A percentile compares a stretch with the other conserved stretches of the same genome.
Evolutionary conservation across 1,284 basidiomycete genomes (phyloP).

Genomic region (Leucoagaricus sp.): DNA sequence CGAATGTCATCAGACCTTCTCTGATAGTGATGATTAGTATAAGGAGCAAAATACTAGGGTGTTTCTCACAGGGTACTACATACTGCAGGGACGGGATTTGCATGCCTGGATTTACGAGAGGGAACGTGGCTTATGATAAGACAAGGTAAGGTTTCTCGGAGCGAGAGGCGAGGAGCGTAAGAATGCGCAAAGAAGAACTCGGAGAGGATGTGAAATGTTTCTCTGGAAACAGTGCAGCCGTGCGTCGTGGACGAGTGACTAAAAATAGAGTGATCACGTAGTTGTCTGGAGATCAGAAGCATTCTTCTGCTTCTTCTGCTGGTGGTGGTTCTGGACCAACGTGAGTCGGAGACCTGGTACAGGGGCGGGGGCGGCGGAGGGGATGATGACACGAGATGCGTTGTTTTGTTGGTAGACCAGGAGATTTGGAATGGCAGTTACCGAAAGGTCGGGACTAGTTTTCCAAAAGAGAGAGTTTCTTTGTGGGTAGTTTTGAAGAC

Average conservation of each 20-base stretch:
- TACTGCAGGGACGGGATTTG: background rate
- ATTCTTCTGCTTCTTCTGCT: background rate
- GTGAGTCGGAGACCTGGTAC: background rate
- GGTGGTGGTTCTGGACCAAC: too few relatives aligned
- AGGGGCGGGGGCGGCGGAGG: background rate
- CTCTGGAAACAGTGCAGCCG: background rate
- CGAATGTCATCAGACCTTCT: constrained; percentile 6
- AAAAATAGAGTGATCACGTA: constrained; percentile 9
- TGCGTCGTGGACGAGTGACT: background rate
- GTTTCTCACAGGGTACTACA: constrained; percentile 1
- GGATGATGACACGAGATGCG: background rate
- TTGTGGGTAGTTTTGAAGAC: constrained; percentile 5
- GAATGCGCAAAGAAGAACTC: background rate
- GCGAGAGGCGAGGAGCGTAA: background rate
- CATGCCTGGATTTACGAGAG: background rate
- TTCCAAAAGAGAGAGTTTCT: constrained; percentile 7
- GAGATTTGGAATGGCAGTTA: constrained; percentile 1
- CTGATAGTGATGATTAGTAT: background rate
- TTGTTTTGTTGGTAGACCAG: constrained; percentile 3
- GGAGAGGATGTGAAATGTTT: background rate
- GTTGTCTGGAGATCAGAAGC: constrained; percentile 11
- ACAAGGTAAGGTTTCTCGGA: background rate
- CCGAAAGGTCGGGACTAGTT: constrained; percentile 1
- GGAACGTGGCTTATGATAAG: background rate
- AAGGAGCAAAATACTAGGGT: constrained; percentile 7